phyloP scores from a whole-genome alignment of 2,329 filamentous ascomycete genomes.

The Ophioceras dolichostomum region DNA sequence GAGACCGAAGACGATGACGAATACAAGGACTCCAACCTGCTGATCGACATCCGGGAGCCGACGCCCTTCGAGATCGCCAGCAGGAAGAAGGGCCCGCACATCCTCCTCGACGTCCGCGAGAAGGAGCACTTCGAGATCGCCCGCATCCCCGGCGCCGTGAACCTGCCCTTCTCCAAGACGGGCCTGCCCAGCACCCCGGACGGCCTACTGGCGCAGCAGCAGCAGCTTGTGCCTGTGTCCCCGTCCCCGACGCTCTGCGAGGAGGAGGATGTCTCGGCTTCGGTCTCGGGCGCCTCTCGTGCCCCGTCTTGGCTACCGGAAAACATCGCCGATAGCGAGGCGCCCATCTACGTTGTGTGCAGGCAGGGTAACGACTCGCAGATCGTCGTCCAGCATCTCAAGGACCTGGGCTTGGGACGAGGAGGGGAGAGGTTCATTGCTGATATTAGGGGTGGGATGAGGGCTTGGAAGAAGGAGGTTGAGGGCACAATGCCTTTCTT shows the following conservation, averaged over 20 bases:
- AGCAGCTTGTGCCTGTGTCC: too few species aligned
- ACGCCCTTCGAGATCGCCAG: too few species aligned
- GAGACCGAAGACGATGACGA: too few species aligned
- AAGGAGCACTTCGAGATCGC: slow-evolving; percentile 76
- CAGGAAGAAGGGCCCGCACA: slow-evolving; percentile 21
- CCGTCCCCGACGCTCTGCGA: too few species aligned
- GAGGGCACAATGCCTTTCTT: slow-evolving; percentile 46
- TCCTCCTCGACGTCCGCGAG: slow-evolving; percentile 75
- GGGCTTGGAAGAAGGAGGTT: slow-evolving; percentile 58
- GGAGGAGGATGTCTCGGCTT: too few species aligned
- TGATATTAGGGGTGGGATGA: slow-evolving; percentile 61
- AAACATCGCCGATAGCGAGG: slow-evolving; percentile 20
- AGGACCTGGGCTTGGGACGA: slow-evolving; percentile 43
- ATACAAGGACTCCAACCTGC: too few species aligned
- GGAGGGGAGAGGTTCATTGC: slow-evolving; percentile 46
- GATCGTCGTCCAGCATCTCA: slow-evolving; percentile 51
- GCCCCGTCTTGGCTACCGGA: slow-evolving; percentile 23
- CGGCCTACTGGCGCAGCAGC: too few species aligned
- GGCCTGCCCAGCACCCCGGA: too few species aligned
- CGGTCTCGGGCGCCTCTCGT: too few species aligned
- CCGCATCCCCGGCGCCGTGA: slow-evolving; percentile 62
- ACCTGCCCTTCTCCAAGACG: slow-evolving; percentile 51
- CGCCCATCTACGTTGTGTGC: slow-evolving; percentile 60
- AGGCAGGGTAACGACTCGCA: slow-evolving; percentile 72
- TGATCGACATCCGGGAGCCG: too few species aligned